Evolutionary conservation across 2,329 filamentous ascomycete genomes (phyloP).

Genomic region (Phaeosphaeriaceae sp.): DNA sequence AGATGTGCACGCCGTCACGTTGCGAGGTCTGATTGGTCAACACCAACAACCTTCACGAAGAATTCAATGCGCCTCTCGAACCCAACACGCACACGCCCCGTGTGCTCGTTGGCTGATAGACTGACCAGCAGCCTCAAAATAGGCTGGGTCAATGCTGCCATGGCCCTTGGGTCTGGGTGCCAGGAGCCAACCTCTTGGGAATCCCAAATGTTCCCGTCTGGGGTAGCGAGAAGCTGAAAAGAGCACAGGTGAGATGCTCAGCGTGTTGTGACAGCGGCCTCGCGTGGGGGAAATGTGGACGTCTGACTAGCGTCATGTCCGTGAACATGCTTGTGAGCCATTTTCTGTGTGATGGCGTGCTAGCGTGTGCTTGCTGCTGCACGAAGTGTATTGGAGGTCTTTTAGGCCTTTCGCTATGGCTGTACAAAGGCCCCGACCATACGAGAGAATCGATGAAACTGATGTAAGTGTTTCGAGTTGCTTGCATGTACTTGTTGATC

Average conservation of each 20-base stretch:
- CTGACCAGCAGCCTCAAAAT: neutral
- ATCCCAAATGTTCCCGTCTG: constrained; percentile 6
- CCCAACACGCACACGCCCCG: constrained; percentile 19
- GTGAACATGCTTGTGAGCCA: neutral
- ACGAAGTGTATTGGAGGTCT: constrained; percentile 7
- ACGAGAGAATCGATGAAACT: no score
- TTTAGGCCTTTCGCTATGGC: neutral
- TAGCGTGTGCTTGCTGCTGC: constrained; percentile 4
- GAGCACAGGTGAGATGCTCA: constrained; percentile 3
- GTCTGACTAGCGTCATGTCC: constrained; percentile 6
- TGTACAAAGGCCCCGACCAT: neutral
- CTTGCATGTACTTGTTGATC: neutral
- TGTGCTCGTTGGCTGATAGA: constrained; percentile 12
- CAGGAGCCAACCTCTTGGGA: constrained; percentile 24
- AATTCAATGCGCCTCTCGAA: constrained; percentile 14
- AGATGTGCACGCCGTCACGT: constrained; percentile 28
- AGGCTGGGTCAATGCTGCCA: constrained; percentile 11
- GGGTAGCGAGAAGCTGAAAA: constrained; percentile 7
- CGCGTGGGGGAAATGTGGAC: constrained; percentile 9
- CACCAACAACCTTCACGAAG: constrained; percentile 10
- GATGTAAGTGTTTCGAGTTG: no score
- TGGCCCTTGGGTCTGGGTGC: constrained; percentile 16
- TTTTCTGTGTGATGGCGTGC: neutral
- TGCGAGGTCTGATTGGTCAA: constrained; percentile 24
- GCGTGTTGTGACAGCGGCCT: neutral